Percentiles rank a stretch among this genome's conserved stretches.
phyloP scores from a whole-genome alignment of 1,284 basidiomycete genomes.

The Anthracocystis setariae region DNA sequence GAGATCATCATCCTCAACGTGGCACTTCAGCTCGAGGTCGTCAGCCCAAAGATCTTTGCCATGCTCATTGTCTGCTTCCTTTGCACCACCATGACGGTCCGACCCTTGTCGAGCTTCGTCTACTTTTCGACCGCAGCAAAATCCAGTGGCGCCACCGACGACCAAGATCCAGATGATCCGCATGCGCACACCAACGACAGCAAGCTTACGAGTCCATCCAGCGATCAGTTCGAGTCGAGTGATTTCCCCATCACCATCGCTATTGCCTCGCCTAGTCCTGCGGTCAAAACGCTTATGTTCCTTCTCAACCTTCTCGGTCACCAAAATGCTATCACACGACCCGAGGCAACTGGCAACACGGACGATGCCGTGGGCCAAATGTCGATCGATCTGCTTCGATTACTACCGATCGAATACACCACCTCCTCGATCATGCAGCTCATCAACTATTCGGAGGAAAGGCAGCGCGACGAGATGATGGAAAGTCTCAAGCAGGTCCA shows the following conservation, averaged over 20 bases:
- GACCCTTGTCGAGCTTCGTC: constrained; percentile 42
- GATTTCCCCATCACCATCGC: constrained; percentile 50
- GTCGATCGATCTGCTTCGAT: constrained; percentile 44
- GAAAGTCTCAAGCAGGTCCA: constrained; percentile 41
- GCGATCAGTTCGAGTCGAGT: not conserved
- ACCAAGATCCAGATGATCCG: constrained; percentile 1
- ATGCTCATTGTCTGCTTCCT: constrained; percentile 55
- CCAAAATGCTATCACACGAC: not conserved
- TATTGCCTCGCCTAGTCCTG: constrained; percentile 46
- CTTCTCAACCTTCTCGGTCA: constrained; percentile 39
- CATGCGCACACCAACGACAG: constrained; percentile 3
- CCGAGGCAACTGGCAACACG: not conserved
- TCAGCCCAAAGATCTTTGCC: constrained; percentile 42
- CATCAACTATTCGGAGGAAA: constrained; percentile 44
- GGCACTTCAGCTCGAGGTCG: constrained; percentile 37
- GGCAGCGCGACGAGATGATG: constrained; percentile 46
- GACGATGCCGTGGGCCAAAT: constrained; percentile 16
- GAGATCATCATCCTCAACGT: constrained; percentile 57
- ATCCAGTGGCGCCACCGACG: constrained; percentile 3
- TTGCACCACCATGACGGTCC: constrained; percentile 47
- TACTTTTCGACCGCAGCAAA: constrained; percentile 33
- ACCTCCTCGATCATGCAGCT: constrained; percentile 50
- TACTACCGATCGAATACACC: constrained; percentile 44
- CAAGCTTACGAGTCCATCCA: not conserved
- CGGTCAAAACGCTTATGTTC: constrained; percentile 44